Conservation (phyloP, 768 basidiomycete genomes). For the Psilocybe subaeruginosa region DNA sequence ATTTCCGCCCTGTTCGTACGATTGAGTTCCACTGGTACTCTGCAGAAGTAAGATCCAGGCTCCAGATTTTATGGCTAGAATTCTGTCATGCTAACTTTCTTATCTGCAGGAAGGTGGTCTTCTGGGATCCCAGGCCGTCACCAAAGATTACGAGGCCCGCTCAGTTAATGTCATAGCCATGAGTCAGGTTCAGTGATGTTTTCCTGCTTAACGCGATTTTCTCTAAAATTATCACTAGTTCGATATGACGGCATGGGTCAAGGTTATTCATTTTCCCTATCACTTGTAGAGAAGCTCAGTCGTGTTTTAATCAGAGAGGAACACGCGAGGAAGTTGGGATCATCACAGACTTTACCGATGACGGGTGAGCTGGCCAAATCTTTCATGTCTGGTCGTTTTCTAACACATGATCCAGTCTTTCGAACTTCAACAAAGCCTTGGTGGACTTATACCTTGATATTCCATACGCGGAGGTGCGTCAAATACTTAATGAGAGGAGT, state of each 20-base stretch:
- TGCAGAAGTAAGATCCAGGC: slow-evolving; percentile 57
- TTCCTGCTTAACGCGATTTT: slow-evolving; percentile 8
- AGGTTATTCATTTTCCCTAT: slow-evolving; percentile 45
- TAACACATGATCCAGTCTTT: slow-evolving; percentile 54
- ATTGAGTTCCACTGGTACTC: slow-evolving; percentile 89
- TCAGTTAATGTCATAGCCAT: slow-evolving; percentile 75
- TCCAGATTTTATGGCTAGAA: slow-evolving; percentile 5
- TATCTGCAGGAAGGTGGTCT: slow-evolving; percentile 72
- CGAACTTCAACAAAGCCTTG: slow-evolving; percentile 77
- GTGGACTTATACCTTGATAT: slow-evolving; percentile 82
- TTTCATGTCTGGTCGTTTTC: slow-evolving; percentile 5
- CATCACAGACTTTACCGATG: slow-evolving; percentile 83
- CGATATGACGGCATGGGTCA: slow-evolving; percentile 96
- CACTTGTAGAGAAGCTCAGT: slow-evolving; percentile 15
- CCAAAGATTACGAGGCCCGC: slow-evolving; percentile 67
- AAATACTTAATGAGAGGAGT: slow-evolving; percentile 9
- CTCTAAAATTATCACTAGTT: slow-evolving; percentile 48
- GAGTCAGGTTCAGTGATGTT: slow-evolving; percentile 62
- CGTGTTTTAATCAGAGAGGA: slow-evolving; percentile 46
- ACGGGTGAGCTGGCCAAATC: slow-evolving; percentile 39
- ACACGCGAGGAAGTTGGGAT: slow-evolving; percentile 80
- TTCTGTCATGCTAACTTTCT: slow-evolving; percentile 14
- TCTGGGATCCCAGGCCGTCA: slow-evolving; percentile 90
- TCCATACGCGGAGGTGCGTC: slow-evolving; percentile 66
- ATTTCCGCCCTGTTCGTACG: slow-evolving; percentile 65